Evolutionary conservation across 1,284 basidiomycete species (phyloP), one percentile per base, ranked within the genome.

Genomic region (Mycena sp.): DNA sequence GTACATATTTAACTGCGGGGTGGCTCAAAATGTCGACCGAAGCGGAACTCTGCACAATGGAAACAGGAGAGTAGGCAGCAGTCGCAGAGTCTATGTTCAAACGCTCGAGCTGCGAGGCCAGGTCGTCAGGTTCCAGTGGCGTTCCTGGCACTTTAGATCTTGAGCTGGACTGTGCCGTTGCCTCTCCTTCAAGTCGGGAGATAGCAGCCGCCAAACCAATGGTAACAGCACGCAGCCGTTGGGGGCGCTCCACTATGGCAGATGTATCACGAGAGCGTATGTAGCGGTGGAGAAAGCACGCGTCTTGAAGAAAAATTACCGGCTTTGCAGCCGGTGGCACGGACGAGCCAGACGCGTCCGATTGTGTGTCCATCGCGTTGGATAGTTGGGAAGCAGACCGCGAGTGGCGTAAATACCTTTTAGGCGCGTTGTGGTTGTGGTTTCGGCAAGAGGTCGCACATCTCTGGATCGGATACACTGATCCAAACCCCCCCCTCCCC

Each of bases 221-320:
- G 62, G 90, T 87, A 46, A 96, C 87, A 0, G 95, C 94, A 46
- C 89, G 85, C 16, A 98, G 78, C n/a, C 95, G 87, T 75, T 96
- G 92, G 0, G 95, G 95, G n/a, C 93, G 85, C 74, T 98, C 95
- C 21, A 95, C 87, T 61, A 96, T 89, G 57, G 83, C 81, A 0
- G 90, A 92, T 1, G 83, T 82, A 70, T 94, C 89, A 58, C 85
- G 79, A 14, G 89, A 88, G 17, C 94, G 89, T 61, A 95, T 93
- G 72, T 88, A 96, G 53, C 83, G 85, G 75, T 98, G 95, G 57
- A 85, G 78, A 11, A 87, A 79, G 72, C 91, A 93, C 11, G 85
- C 83, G 65, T 90, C 86, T 74, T 93, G 91, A 14, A 93, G 72
- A 61, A 82, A 83, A 35, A 82, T 72, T 0, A 67, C 72, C 12